Evolutionary conservation across 768 basidiomycete genomes (phyloP).

Genomic region (Boletus reticulatus): DNA sequence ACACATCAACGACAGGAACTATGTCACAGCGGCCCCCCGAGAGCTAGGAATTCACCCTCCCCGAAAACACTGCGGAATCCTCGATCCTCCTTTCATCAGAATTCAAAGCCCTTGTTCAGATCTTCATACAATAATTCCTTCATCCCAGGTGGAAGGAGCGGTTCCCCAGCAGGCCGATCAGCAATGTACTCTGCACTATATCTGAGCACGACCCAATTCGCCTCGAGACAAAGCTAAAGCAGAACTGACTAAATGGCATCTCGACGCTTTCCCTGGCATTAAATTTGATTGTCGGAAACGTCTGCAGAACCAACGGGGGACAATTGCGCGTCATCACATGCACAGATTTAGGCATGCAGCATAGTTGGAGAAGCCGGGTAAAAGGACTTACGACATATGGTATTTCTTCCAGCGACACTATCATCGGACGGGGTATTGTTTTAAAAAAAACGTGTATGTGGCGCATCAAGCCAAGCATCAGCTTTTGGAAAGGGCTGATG

Average conservation of each 20-base stretch:
- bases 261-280: slow-evolving; percentile 88
- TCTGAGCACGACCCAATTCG: background rate
- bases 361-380: background rate
- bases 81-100: slow-evolving; percentile 7
- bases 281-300: slow-evolving; percentile 88
- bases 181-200: slow-evolving; percentile 46
- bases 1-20: no score
- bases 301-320: slow-evolving; percentile 43
- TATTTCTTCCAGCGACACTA: slow-evolving; percentile 68
- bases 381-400: slow-evolving; percentile 57
- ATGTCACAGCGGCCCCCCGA: no score
- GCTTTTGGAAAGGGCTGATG: no score
- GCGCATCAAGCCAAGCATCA: background rate
- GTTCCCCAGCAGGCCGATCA: slow-evolving; percentile 48
- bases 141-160: slow-evolving; percentile 89
- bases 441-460: background rate
- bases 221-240: background rate
- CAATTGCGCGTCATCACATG: no score
- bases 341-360: no score
- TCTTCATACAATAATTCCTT: slow-evolving; percentile 80
- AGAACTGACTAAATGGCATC: slow-evolving; percentile 90
- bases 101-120: slow-evolving; percentile 80
- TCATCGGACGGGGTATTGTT: background rate
- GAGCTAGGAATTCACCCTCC: no score
- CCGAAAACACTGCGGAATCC: no score